Percentiles rank a stretch among this genome's conserved stretches.
These are phyloP conservation scores for Phaseolus lunatus DNA, from an alignment of 306 rosid genomes.

Conservation along the genomic window DNA sequence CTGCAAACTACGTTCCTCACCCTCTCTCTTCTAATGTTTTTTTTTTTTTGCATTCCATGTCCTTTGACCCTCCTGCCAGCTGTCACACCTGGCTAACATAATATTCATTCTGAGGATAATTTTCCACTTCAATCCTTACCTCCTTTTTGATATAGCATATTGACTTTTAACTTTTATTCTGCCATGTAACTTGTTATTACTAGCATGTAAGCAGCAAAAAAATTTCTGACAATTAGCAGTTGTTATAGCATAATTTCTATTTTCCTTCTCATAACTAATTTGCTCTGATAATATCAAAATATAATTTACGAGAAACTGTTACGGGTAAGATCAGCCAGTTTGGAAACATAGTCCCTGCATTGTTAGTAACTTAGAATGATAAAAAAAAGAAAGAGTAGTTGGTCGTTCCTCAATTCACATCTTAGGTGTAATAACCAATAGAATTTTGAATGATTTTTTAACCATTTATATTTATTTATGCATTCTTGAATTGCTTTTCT, in stretches of 20 bases:
- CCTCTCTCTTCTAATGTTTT: no score
- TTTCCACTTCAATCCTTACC: no score
- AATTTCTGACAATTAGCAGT: background rate
- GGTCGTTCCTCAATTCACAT: no score
- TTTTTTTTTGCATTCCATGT: no score
- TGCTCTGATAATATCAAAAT: background rate
- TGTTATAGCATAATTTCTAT: background rate
- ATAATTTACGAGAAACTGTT: slow-evolving; percentile 7
- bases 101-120: no score
- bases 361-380: no score
- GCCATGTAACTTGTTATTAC: background rate
- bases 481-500: background rate
- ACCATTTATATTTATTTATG: background rate
- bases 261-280: background rate
- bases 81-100: no score
- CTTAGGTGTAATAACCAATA: background rate
- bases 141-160: no score
- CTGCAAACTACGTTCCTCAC: no score
- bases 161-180: background rate
- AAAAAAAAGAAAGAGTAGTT: no score
- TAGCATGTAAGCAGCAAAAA: slow-evolving; percentile 10
- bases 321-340: background rate
- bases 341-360: background rate
- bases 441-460: background rate
- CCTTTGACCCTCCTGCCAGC: no score